A percentile compares a stretch with the other conserved stretches of the same genome.
Evolutionary conservation across 495 filamentous ascomycete genomes (phyloP).

Genomic region (Penicillium cataractarum): DNA sequence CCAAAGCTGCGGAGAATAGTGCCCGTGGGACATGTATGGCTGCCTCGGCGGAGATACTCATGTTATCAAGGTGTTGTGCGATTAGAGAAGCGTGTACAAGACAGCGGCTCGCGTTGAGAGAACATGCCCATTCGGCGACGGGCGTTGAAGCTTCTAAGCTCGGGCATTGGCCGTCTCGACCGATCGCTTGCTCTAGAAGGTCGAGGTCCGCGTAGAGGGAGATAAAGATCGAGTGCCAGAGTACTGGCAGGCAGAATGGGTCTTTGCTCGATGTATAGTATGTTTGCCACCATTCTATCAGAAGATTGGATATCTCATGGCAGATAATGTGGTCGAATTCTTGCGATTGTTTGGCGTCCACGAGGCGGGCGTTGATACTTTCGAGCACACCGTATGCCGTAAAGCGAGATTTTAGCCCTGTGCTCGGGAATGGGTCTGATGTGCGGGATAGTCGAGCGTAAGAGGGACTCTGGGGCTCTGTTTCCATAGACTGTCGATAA

Average conservation of each 20-base stretch:
- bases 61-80: slow-evolving; percentile 25
- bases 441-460: not conserved
- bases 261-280: slow-evolving; percentile 23
- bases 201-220: slow-evolving; percentile 36
- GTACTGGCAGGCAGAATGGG: slow-evolving; percentile 33
- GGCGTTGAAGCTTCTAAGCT: not conserved
- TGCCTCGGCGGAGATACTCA: slow-evolving; percentile 33
- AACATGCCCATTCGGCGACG: slow-evolving; percentile 21
- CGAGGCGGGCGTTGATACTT: slow-evolving; percentile 24
- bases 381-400: slow-evolving; percentile 30
- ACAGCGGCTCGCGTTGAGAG: slow-evolving; percentile 29
- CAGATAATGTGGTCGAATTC: slow-evolving; percentile 17
- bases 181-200: slow-evolving; percentile 34
- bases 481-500: slow-evolving; percentile 13
- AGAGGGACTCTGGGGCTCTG: not conserved
- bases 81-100: slow-evolving; percentile 33
- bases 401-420: slow-evolving; percentile 20
- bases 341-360: slow-evolving; percentile 24
- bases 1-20: slow-evolving; percentile 29
- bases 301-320: slow-evolving; percentile 17
- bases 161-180: slow-evolving; percentile 27
- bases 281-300: slow-evolving; percentile 28
- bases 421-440: slow-evolving; percentile 14
- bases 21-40: slow-evolving; percentile 36
- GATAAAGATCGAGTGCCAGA: slow-evolving; percentile 45